Base-by-base conservation (phyloP, 345 rosid genomes). In the Gossypium thurberi region DNA sequence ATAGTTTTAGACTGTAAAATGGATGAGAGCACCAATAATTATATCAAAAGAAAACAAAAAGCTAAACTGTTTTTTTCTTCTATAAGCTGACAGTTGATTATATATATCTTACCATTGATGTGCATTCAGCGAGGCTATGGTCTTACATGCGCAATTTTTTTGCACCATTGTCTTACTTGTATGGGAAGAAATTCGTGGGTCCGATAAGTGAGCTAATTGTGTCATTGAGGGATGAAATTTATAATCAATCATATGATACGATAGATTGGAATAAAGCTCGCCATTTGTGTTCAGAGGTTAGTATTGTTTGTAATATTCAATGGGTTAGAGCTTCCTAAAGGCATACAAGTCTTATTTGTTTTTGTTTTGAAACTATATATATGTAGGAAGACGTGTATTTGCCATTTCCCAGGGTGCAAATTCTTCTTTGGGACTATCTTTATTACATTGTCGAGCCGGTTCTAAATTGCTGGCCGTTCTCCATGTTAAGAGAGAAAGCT, bases 401-500 rank as follows among this genome's bases (percentile, higher is more conserved):
- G 79, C 91, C 89, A 10, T 85, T 74, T 74, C 83, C 85, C 51
- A 60, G 74, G 62, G 40, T 82, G 62, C 88, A 88, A 66, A 81
- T 81, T 47, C 56, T 88, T 47, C 81, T 86, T 61, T 88, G 92
- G 92, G 90, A 86, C 70, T 25, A 75, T 11, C 85, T 88, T 56
- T 83, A 86, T 75, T 67, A 73, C 53, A 80, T 80, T 25, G 23
- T 78, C 0, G 90, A 88, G 82, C 88, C 92, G 4, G 26, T 84
- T 69, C 74, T 84, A 65, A 65, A 73, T 12, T 65, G 83, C n/a
- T 86, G 92, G 88, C 92, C 92, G 10, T 77, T 84, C 70, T 80
- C 77, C 56, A 83, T 76, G 75, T 63, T 88, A 53, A 80, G 90
- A 67, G 85, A 88, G 69, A 82, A 77, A 51, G 83, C 88, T 73